Evolutionary conservation across 768 basidiomycete species (phyloP).

Genomic region (Coprinellus aureogranulatus): DNA sequence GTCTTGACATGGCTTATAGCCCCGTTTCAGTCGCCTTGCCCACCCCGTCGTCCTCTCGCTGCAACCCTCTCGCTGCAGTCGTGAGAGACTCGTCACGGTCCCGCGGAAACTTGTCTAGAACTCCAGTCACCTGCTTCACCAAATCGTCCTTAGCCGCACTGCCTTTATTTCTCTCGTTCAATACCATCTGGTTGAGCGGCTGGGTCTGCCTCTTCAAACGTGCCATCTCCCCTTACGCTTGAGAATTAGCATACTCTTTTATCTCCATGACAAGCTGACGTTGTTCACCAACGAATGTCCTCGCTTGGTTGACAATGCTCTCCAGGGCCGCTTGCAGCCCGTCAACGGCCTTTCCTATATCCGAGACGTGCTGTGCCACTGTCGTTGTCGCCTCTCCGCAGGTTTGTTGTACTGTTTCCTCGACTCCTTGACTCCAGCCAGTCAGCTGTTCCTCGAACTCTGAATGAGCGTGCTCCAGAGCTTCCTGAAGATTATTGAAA

Average conservation of each 20-base stretch:
- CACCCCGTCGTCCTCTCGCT: conserved; percentile 49
- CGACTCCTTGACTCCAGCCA: conserved; percentile 38
- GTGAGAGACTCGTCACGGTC: conserved; percentile 66
- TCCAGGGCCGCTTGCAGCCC: conserved; percentile 61
- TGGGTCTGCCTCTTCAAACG: conserved; percentile 72
- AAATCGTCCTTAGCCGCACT: conserved; percentile 71
- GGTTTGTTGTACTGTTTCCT: conserved; percentile 44
- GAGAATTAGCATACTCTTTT: conserved; percentile 45
- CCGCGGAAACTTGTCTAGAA: conserved; percentile 68
- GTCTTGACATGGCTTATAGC: conserved; percentile 46
- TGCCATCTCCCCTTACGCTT: conserved; percentile 48
- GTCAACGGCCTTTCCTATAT: conserved; percentile 59
- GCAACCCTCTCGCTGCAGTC: conserved; percentile 52
- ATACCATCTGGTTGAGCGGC: conserved; percentile 56
- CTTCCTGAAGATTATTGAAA: conserved; percentile 45
- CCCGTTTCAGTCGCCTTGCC: conserved; percentile 50
- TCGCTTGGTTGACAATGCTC: conserved; percentile 53
- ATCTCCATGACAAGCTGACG: conserved; percentile 48
- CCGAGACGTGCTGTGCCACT: conserved; percentile 43
- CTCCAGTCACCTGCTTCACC: conserved; percentile 67
- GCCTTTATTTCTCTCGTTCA: conserved; percentile 62
- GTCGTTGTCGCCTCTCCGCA: conserved; percentile 46
- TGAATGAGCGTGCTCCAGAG: conserved; percentile 44
- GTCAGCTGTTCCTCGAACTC: conserved; percentile 6
- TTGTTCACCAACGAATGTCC: conserved; percentile 56